phyloP scores from a whole-genome alignment of 2,329 filamentous ascomycete species.

The Epichloe amarillans region DNA sequence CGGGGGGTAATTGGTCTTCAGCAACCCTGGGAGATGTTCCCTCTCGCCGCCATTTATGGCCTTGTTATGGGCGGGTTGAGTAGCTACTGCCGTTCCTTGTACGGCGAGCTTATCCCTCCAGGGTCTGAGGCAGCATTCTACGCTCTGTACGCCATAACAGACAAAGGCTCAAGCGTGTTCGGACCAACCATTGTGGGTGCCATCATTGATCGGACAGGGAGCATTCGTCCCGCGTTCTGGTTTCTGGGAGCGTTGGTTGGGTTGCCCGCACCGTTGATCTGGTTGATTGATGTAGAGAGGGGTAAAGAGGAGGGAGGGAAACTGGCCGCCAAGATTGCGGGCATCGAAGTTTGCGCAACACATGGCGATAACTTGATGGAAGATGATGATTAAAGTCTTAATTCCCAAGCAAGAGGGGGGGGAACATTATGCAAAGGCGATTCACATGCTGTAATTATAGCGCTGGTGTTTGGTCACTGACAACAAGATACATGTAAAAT shows the following conservation, averaged over 20 bases:
- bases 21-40: slow-evolving; percentile 94
- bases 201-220: slow-evolving; percentile 74
- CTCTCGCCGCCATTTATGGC: slow-evolving; percentile 78
- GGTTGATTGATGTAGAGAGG: slow-evolving; percentile 70
- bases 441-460: background rate
- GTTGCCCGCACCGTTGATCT: slow-evolving; percentile 72
- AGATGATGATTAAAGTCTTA: slow-evolving; percentile 12
- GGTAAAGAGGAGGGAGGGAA: slow-evolving; percentile 56
- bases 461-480: background rate
- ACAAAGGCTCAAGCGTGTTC: slow-evolving; percentile 90
- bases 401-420: background rate
- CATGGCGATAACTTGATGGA: slow-evolving; percentile 1
- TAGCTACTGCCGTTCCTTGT: slow-evolving; percentile 83
- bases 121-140: slow-evolving; percentile 95
- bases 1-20: slow-evolving; percentile 77
- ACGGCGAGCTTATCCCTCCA: slow-evolving; percentile 84
- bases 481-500: too few species aligned
- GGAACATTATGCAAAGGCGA: background rate
- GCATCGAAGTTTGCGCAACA: slow-evolving; percentile 25
- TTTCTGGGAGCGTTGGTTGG: slow-evolving; percentile 80
- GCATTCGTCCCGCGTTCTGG: slow-evolving; percentile 79
- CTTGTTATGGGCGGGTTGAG: slow-evolving; percentile 88
- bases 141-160: slow-evolving; percentile 90
- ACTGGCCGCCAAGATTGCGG: slow-evolving; percentile 47
- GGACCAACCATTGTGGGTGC: slow-evolving; percentile 86